Evolutionary conservation across 129 eudicot genomes (phyloP).

Genomic region (Saposhnikovia divaricata): DNA sequence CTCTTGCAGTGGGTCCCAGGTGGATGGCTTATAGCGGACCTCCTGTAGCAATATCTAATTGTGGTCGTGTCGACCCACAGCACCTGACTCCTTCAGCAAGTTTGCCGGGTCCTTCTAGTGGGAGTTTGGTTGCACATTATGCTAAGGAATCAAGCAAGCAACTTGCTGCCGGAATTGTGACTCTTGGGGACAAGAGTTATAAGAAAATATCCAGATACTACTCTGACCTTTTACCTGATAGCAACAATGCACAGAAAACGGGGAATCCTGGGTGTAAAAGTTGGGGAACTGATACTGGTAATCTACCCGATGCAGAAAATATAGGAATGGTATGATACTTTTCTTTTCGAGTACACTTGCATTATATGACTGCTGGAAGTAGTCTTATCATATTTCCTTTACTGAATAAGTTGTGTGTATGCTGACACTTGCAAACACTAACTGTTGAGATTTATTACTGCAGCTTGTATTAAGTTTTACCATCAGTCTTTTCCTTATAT

Average conservation of each 20-base stretch:
- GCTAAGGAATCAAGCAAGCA: constrained; percentile 93
- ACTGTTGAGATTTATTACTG: background rate
- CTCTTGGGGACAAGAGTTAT: constrained; percentile 77
- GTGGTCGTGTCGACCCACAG: constrained; percentile 73
- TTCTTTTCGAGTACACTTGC: constrained; percentile 4
- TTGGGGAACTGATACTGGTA: constrained; percentile 42
- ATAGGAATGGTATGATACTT: constrained; percentile 66
- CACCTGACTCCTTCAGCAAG: constrained; percentile 51
- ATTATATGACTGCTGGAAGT: background rate
- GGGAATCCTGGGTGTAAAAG: constrained; percentile 34
- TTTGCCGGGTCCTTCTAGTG: constrained; percentile 45
- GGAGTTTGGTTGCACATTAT: constrained; percentile 79
- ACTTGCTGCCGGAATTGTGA: constrained; percentile 82
- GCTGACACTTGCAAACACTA: background rate
- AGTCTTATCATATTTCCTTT: background rate
- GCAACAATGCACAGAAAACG: constrained; percentile 33
- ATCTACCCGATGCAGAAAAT: constrained; percentile 46
- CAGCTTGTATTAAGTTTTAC: background rate
- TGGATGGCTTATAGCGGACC: constrained; percentile 97
- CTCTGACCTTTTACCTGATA: constrained; percentile 65
- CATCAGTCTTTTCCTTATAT: background rate
- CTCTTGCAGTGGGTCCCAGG: constrained; percentile 85
- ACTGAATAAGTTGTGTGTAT: background rate
- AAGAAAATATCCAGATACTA: constrained; percentile 78
- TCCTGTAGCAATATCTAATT: constrained; percentile 40